Base-by-base conservation (phyloP, 202 grass and related monocot species). In the Hordeum pubiflorum region DNA sequence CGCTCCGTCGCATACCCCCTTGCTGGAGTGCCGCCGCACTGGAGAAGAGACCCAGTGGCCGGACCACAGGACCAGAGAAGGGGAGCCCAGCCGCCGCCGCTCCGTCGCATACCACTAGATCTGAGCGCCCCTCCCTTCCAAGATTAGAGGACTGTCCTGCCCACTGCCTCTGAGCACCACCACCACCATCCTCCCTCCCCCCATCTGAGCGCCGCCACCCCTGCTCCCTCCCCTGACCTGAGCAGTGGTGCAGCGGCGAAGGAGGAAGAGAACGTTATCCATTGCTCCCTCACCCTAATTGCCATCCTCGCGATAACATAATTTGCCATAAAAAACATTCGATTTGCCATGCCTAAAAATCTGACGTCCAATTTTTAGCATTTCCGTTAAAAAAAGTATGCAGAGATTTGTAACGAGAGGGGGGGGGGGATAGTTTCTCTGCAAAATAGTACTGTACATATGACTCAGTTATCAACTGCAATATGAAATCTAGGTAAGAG, bases 401-500 rank as follows among this genome's bases (percentile, higher is more conserved):
- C 13, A 48, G 18, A 14, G 46, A 48, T 71, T 71, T 58, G 34
- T 18, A 52, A 33, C 36, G 10, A 41, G 9, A 7, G 12, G 20
- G 5, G 37, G 58, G 2, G 3, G 7, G 27, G 65, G 58, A 33
- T 57, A 77, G 36, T 9, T 84, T 38, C 18, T 27, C 67, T 29
- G 27, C 27, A 23, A 63, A 76, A 63, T 10, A 70, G 41, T 23
- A n/a, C n/a, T n/a, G n/a, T n/a, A 21, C 9, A 71, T 12, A 55
- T 29, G 15, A 66, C 7, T 18, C 32, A 58, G 46, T 63, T 62
- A 72, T 61, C 50, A 13, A 74, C 61, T 63, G 57, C 6, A 21
- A 55, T 74, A 39, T 68, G 48, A 57, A 76, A 76, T n/a, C 34
- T 73, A 71, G 22, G 41, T 8, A 85, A 71, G 11, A 85, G 33